Evolutionary conservation across 2,329 filamentous ascomycete species (phyloP).

Genomic region (Colletotrichum lentis): DNA sequence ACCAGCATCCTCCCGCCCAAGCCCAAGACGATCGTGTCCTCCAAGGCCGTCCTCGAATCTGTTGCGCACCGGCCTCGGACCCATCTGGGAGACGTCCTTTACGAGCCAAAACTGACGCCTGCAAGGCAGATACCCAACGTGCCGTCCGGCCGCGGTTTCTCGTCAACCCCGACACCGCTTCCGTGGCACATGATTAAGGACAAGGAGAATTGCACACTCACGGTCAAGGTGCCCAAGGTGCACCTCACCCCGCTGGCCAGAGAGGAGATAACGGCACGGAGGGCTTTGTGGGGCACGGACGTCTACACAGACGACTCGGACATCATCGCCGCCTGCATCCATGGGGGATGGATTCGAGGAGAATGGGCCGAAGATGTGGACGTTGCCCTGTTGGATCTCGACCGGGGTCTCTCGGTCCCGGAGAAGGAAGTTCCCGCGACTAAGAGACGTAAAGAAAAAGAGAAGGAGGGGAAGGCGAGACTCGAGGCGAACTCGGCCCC

Average conservation of each 20-base stretch:
- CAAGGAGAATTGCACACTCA: conserved; percentile 89
- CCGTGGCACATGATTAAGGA: conserved; percentile 76
- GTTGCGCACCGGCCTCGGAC: conserved; percentile 75
- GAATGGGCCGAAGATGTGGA: conserved; percentile 86
- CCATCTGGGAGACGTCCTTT: conserved; percentile 86
- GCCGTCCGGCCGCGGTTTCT: conserved; percentile 54
- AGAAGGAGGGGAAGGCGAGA: conserved; percentile 47
- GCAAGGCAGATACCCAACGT: conserved; percentile 55
- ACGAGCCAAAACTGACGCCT: conserved; percentile 72
- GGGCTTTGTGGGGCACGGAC: conserved; percentile 90
- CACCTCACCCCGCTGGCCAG: conserved; percentile 75
- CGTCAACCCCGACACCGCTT: conserved; percentile 72
- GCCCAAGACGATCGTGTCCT: conserved; percentile 71
- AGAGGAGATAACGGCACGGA: conserved; percentile 82
- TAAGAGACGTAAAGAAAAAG: conserved; percentile 47
- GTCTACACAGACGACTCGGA: conserved; percentile 97
- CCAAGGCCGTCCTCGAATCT: conserved; percentile 74
- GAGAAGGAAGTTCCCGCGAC: conserved; percentile 34
- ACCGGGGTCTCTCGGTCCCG: conserved; percentile 46
- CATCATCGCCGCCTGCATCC: conserved; percentile 89
- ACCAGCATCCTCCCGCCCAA: conserved; percentile 62
- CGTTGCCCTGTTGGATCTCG: conserved; percentile 68
- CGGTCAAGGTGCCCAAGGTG: conserved; percentile 82
- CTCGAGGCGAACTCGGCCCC: conserved; percentile 50
- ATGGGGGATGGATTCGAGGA: conserved; percentile 89